phyloP scores from a whole-genome alignment of 2,329 filamentous ascomycete genomes.

The Paracoccidioides lutzii region DNA sequence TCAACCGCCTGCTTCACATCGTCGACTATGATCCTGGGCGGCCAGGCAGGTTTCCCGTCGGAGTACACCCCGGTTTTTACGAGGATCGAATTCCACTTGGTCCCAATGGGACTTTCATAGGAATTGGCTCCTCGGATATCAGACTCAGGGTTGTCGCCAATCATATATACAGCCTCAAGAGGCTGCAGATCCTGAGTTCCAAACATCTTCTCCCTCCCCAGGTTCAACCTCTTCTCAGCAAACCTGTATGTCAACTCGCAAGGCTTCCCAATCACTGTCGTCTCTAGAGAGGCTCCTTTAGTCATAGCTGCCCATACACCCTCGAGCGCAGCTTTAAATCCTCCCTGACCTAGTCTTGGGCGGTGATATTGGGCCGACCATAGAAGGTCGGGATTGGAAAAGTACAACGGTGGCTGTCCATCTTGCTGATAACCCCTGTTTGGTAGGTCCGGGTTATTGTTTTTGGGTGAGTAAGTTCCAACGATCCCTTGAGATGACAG shows the following conservation, averaged over 20 bases:
- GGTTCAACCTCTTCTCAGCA: constrained; percentile 60
- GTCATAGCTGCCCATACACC: constrained; percentile 69
- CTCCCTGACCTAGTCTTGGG: constrained; percentile 80
- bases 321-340: constrained; percentile 68
- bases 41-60: constrained; percentile 43
- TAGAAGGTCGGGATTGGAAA: constrained; percentile 78
- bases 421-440: constrained; percentile 74
- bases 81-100: constrained; percentile 64
- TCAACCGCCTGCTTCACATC: constrained; percentile 65
- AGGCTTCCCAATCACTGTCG: constrained; percentile 72
- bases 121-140: constrained; percentile 81
- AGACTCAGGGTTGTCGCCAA: constrained; percentile 79
- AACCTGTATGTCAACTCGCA: constrained; percentile 64
- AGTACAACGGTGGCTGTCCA: constrained; percentile 68
- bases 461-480: constrained; percentile 64
- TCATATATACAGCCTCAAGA: constrained; percentile 78
- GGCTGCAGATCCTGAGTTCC: constrained; percentile 26
- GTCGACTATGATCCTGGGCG: constrained; percentile 53
- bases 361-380: constrained; percentile 80
- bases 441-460: constrained; percentile 50
- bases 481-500: constrained; percentile 66
- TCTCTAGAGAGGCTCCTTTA: constrained; percentile 43
- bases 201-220: constrained; percentile 43
- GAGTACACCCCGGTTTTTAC: constrained; percentile 69
- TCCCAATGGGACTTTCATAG: constrained; percentile 53